Evolutionary conservation across 2,329 filamentous ascomycete genomes (phyloP), one percentile per base, ranked within the genome.

Genomic region (Talaromyces sp.): DNA sequence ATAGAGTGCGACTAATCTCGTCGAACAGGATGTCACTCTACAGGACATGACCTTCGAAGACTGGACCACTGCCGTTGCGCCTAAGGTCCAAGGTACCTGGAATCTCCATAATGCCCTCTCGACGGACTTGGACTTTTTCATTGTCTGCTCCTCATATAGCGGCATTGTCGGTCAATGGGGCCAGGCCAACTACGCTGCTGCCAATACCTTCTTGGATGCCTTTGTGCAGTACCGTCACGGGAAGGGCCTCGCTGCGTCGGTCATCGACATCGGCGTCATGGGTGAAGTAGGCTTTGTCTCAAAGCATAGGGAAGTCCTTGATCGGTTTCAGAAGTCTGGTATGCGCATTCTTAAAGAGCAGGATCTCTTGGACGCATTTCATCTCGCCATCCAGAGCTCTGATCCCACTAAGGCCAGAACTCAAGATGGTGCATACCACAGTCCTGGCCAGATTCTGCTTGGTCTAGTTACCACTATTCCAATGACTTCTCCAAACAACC

Each of bases 121-220:
- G 51, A 7, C 66, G 3, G 68, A 69, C 58, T 69, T 73, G 6
- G 71, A 76, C 65, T 76, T 76, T 63, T 74, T 72, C 65, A 56
- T 70, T 69, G 54, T 68, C 2, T 64, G 65, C 55, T 63, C 60
- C 27, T 69, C 67, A 6, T 63, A 74, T 0, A 66, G 70, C 5
- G 69, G 62, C 16, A 67, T 79, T 0, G 65, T 70, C 0, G 78
- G 78, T 0, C 76, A 75, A 56, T 57, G 63, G 3, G 77, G 77
- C 1, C 78, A 80, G 59, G 65, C 70, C 5, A 71, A 67, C n/a
- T 81, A 81, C 60, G 67, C 69, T 2, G 74, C 76, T 2, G 75
- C 72, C 9, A 77, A 78, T 63, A 63, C 67, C 4, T 80, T 75
- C 34, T 74, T 79, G 69, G 66, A 65, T 40, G 60, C 60, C 10